Conservation (phyloP, 140 eudicot species). For the Ambrosia hybrid region DNA sequence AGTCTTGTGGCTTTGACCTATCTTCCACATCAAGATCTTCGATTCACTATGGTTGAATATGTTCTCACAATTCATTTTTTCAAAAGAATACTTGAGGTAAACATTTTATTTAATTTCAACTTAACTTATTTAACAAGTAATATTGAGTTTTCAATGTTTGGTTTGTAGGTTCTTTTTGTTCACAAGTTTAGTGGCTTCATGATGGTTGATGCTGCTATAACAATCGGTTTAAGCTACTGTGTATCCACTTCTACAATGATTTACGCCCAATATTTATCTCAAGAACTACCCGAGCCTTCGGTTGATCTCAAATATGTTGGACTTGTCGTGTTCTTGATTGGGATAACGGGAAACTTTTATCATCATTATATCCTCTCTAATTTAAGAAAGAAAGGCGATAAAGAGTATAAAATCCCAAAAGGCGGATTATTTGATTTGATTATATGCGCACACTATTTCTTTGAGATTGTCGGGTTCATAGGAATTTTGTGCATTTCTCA, state of each 20-base stretch:
- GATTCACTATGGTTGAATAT: constrained; percentile 36
- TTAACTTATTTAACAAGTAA: background rate
- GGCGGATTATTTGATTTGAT: constrained; percentile 66
- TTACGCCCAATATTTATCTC: constrained; percentile 46
- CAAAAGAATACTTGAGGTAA: constrained; percentile 72
- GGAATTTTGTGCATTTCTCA: constrained; percentile 60
- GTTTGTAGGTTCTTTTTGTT: constrained; percentile 50
- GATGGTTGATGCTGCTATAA: constrained; percentile 32
- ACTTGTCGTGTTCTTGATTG: constrained; percentile 34
- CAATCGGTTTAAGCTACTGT: constrained; percentile 40
- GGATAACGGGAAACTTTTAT: constrained; percentile 50
- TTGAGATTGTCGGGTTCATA: constrained; percentile 55
- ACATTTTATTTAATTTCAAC: background rate
- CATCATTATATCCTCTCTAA: constrained; percentile 60
- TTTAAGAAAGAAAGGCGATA: constrained; percentile 44
- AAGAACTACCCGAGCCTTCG: constrained; percentile 32
- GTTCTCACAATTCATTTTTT: constrained; percentile 61
- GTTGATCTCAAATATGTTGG: constrained; percentile 49
- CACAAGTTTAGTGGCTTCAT: constrained; percentile 60
- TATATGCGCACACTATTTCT: constrained; percentile 68
- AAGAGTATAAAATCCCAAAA: constrained; percentile 57
- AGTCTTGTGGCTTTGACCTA: constrained; percentile 33
- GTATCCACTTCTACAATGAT: constrained; percentile 35
- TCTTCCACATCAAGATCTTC: constrained; percentile 30
- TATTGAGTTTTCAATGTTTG: background rate